These are phyloP conservation scores for Alternaria arbusti DNA, from an alignment of 2,329 filamentous ascomycete genomes.

Conservation along the genomic window DNA sequence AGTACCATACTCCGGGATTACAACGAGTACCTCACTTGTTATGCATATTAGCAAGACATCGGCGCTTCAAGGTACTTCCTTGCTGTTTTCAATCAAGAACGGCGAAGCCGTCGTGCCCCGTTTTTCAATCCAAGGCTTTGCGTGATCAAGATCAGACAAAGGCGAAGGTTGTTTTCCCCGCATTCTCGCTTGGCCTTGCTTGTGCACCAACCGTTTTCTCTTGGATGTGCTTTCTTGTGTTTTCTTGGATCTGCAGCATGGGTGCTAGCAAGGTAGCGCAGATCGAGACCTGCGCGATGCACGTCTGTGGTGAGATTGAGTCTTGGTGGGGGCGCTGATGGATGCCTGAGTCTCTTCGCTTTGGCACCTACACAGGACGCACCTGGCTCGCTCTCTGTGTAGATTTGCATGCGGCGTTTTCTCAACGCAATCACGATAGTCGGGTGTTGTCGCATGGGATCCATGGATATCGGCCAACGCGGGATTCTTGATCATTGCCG, in stretches of 20 bases:
- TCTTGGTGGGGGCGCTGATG: not conserved
- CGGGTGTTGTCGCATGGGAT: not conserved
- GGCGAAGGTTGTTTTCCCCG: not conserved
- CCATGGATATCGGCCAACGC: not conserved
- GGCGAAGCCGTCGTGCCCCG: not conserved
- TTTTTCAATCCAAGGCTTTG: not conserved
- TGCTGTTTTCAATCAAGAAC: not conserved
- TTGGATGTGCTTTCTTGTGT: not conserved
- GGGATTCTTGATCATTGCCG: not conserved
- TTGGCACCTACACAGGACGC: not conserved
- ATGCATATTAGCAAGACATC: not conserved
- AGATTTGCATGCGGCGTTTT: not conserved
- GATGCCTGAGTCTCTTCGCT: not conserved
- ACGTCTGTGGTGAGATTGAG: not conserved
- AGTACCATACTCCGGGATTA: not conserved
- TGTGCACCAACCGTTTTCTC: not conserved
- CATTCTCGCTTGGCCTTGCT: conserved; percentile 5
- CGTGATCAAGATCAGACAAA: not conserved
- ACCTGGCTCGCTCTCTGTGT: not conserved
- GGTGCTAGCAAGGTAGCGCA: not conserved
- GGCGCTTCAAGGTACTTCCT: not conserved
- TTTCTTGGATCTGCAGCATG: not conserved
- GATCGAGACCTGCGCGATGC: not conserved
- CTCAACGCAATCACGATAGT: not conserved
- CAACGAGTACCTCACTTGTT: not conserved